Base-by-base conservation (phyloP, 2,329 filamentous ascomycete genomes). In the Hyphodiscus sp. region DNA sequence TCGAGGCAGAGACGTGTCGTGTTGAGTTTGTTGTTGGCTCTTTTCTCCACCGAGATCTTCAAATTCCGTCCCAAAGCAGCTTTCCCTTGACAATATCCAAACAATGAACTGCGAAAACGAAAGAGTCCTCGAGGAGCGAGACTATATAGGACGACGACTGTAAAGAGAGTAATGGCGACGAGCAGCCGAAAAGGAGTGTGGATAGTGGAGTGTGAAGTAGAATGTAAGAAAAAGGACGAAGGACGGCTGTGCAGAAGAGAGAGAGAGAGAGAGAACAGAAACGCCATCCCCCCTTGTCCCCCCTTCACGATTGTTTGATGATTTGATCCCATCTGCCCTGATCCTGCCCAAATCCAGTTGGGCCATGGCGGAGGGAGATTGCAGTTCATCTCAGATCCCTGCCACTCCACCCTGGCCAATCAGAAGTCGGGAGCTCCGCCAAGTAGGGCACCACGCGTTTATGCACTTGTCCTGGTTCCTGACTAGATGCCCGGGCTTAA, bases 161-260 rank as follows among this genome's bases (percentile, higher is more conserved):
- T 33, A 58, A 53, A 26, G 52, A 58, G 45, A 23, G 57, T 51
- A 23, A 51, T 50, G 57, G 50, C 49, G 29, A 55, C 45, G 29
- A 54, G 45, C 45, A 11, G 50, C 49, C 38, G 44, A 52, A 41
- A 18, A 29, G 26, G 47, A 33, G 33, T 48, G 20, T 10, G 44
- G n/a, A n/a, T n/a, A n/a, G n/a, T n/a, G n/a, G n/a, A n/a, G n/a
- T n/a, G n/a, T n/a, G n/a, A 41, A 11, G 45, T 23, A 15, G 53
- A 45, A 26, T 41, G 42, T 44, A 45, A 41, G 42, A 45, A 42
- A 50, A 20, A 41, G 44, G 26, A 51, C 20, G 38, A 42, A 30
- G 45, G 30, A 33, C 15, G 45, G 19, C 41, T 20, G 20, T 6
- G 20, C 8, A 20, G 6, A 15, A 19, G 10, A 20, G 9, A 26